These are phyloP conservation scores for Trametes villosa DNA, from an alignment of 768 basidiomycete species.

Conservation along the genomic window DNA sequence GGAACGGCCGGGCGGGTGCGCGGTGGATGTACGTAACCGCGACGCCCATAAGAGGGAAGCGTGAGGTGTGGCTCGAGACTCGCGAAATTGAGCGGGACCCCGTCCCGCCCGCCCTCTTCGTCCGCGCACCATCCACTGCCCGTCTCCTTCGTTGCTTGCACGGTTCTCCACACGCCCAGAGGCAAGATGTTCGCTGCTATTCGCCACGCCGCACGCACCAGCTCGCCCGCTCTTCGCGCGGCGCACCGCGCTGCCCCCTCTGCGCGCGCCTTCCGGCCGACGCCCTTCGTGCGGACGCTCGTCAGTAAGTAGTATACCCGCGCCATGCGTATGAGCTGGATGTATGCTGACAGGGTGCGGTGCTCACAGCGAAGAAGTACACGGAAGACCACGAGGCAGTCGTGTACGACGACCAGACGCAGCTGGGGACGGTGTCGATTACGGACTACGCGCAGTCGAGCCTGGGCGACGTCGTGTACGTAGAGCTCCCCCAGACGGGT, in stretches of 20 bases:
- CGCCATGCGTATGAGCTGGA: not conserved
- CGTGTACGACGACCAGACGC: conserved; percentile 73
- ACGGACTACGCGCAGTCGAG: conserved; percentile 91
- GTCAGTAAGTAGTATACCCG: conserved; percentile 55
- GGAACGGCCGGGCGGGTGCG: not conserved
- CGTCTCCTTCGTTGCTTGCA: conserved; percentile 9
- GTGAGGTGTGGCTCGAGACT: conserved; percentile 11
- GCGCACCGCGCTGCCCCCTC: conserved; percentile 30
- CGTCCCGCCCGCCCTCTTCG: conserved; percentile 1
- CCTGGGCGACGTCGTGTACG: conserved; percentile 96
- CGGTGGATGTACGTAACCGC: conserved; percentile 12
- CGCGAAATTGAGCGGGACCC: conserved; percentile 17
- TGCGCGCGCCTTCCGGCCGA: conserved; percentile 30
- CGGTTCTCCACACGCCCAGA: not conserved
- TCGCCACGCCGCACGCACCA: conserved; percentile 36
- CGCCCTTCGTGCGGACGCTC: conserved; percentile 50
- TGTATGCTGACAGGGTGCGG: conserved; percentile 15
- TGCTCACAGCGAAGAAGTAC: conserved; percentile 68
- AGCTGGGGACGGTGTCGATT: conserved; percentile 80
- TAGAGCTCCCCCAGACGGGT: conserved; percentile 80
- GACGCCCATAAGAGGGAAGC: conserved; percentile 22
- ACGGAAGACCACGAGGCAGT: conserved; percentile 90
- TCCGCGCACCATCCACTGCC: not conserved
- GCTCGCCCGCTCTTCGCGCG: conserved; percentile 32
- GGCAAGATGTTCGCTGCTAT: conserved; percentile 36